phyloP scores from a whole-genome alignment of 768 basidiomycete genomes.

The Mycena belliarum region DNA sequence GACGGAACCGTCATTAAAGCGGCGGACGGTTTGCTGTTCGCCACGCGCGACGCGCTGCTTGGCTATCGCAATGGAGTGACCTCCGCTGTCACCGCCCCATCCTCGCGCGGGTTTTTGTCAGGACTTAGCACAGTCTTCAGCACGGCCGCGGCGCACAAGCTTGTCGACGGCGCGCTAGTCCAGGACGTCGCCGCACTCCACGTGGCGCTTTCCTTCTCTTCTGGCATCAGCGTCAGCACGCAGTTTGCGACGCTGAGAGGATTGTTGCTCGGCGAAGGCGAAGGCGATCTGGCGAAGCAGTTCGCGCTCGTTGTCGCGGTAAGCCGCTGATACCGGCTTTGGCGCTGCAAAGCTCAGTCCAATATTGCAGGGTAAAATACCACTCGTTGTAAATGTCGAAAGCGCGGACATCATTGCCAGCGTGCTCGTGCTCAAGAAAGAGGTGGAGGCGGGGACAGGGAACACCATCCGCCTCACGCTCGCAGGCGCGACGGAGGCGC shows the following conservation, averaged over 20 bases:
- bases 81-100: constrained; percentile 64
- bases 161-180: constrained; percentile 63
- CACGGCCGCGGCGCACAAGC: constrained; percentile 58
- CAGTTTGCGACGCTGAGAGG: constrained; percentile 60
- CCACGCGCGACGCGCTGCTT: constrained; percentile 10
- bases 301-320: constrained; percentile 14
- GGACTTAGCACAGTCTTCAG: constrained; percentile 69
- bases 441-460: constrained; percentile 45
- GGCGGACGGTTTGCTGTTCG: constrained; percentile 62
- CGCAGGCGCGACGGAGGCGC: constrained; percentile 59
- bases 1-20: constrained; percentile 54
- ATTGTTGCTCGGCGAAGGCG: constrained; percentile 37
- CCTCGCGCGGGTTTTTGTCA: constrained; percentile 52
- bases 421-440: constrained; percentile 59
- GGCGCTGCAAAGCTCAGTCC: background rate
- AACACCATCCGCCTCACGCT: constrained; percentile 46
- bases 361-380: constrained; percentile 48
- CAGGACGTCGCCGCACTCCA: constrained; percentile 69
- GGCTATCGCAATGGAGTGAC: constrained; percentile 80
- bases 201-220: constrained; percentile 40
- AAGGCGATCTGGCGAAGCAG: constrained; percentile 40
- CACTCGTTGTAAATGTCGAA: constrained; percentile 69
- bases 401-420: constrained; percentile 79
- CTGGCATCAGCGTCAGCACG: constrained; percentile 57
- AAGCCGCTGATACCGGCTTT: constrained; percentile 30